phyloP scores from a whole-genome alignment of 75 land plant species.

The Sequoia sempervirens region DNA sequence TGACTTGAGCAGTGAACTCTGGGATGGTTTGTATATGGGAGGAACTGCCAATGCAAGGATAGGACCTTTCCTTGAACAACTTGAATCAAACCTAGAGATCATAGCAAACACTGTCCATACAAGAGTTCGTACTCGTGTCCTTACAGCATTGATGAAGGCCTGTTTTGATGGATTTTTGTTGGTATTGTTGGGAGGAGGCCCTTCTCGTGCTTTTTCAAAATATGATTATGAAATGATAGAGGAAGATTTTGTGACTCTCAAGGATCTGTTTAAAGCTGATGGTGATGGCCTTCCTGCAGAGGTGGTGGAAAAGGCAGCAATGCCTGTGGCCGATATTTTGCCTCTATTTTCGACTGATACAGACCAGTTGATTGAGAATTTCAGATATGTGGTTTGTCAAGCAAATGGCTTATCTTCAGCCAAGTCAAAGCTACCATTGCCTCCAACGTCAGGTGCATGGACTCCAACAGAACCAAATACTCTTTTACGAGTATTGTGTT shows the following conservation, averaged over 20 bases:
- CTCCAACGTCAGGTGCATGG: conserved; percentile 82
- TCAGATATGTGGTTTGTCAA: conserved; percentile 39
- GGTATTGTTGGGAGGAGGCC: conserved; percentile 91
- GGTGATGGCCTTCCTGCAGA: conserved; percentile 89
- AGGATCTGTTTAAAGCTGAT: conserved; percentile 74
- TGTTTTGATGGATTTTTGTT: conserved; percentile 82
- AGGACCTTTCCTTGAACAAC: conserved; percentile 49
- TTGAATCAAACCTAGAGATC: conserved; percentile 56
- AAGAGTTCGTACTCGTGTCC: conserved; percentile 62
- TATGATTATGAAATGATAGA: conserved; percentile 78
- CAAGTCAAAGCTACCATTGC: conserved; percentile 64
- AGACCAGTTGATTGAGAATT: conserved; percentile 62
- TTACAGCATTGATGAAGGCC: conserved; percentile 83
- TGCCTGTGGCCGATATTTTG: conserved; percentile 53
- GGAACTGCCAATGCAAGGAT: conserved; percentile 68
- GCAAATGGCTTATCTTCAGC: conserved; percentile 43
- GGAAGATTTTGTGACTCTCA: conserved; percentile 72
- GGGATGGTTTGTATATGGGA: conserved; percentile 80
- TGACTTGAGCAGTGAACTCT: conserved; percentile 64
- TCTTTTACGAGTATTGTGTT: conserved; percentile 75
- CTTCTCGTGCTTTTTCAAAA: conserved; percentile 60
- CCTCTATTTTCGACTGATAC: conserved; percentile 68
- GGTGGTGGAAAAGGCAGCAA: conserved; percentile 63
- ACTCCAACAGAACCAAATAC: conserved; percentile 86
- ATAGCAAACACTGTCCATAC: conserved; percentile 55